phyloP scores from a whole-genome alignment of 2,329 filamentous ascomycete genomes.

The Colletotrichum sp. region DNA sequence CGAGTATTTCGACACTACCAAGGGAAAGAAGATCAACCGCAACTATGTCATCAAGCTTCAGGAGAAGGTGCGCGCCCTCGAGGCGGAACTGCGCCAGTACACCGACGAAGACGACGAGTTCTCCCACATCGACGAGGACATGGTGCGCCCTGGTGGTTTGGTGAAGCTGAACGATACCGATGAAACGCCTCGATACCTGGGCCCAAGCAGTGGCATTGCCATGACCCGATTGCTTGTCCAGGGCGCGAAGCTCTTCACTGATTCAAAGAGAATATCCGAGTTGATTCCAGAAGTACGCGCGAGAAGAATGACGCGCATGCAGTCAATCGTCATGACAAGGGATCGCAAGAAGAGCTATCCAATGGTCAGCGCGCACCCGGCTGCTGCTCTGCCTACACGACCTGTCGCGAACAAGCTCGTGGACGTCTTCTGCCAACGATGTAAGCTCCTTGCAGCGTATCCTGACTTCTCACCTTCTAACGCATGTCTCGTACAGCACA shows the following conservation, averaged over 20 bases:
- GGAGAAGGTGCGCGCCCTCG: slow-evolving; percentile 81
- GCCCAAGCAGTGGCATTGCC: slow-evolving; percentile 92
- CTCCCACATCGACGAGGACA: slow-evolving; percentile 77
- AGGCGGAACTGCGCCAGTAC: slow-evolving; percentile 79
- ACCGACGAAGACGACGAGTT: slow-evolving; percentile 78
- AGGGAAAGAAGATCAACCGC: slow-evolving; percentile 84
- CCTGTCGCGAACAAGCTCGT: slow-evolving; percentile 79
- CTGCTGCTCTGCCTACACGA: slow-evolving; percentile 74
- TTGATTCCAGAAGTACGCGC: slow-evolving; percentile 78
- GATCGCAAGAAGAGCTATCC: slow-evolving; percentile 87
- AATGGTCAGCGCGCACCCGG: slow-evolving; percentile 84
- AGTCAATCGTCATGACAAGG: slow-evolving; percentile 59
- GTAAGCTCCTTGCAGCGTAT: slow-evolving; percentile 49
- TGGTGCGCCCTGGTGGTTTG: slow-evolving; percentile 84
- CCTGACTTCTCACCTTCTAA: slow-evolving; percentile 18
- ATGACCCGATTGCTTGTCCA: slow-evolving; percentile 97
- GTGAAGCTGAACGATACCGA: slow-evolving; percentile 86
- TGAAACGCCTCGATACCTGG: slow-evolving; percentile 86
- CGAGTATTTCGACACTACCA: slow-evolving; percentile 93
- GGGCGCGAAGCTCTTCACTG: slow-evolving; percentile 91
- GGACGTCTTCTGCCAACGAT: slow-evolving; percentile 85
- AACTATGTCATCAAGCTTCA: slow-evolving; percentile 93
- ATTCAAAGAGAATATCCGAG: slow-evolving; percentile 89
- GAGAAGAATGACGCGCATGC: slow-evolving; percentile 61
- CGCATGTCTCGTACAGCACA: slow-evolving; percentile 65